phyloP scores from a whole-genome alignment of 1,284 basidiomycete genomes.

The Agaricales sp. region DNA sequence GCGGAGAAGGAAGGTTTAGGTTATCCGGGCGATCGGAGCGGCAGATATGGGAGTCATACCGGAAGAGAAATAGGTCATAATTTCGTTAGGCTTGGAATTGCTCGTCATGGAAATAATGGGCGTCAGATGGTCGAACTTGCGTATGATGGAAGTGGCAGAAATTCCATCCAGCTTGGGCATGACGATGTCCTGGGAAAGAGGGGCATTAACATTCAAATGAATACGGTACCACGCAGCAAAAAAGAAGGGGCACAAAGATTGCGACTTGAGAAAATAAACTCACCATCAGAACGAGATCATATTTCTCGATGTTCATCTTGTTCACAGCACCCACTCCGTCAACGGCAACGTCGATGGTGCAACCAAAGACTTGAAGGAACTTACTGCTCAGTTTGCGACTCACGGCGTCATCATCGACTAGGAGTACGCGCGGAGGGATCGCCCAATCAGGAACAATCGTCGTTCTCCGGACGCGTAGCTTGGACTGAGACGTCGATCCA shows the following conservation, averaged over 20 bases:
- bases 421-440: slow-evolving; percentile 75
- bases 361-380: slow-evolving; percentile 93
- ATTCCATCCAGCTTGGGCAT: slow-evolving; percentile 92
- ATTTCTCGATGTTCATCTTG: slow-evolving; percentile 94
- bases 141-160: slow-evolving; percentile 84
- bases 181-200: slow-evolving; percentile 69
- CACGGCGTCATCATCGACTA: slow-evolving; percentile 94
- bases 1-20: slow-evolving; percentile 6
- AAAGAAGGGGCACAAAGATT: slow-evolving; percentile 7
- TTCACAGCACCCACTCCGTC: slow-evolving; percentile 91
- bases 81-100: slow-evolving; percentile 85
- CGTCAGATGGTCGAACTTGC: slow-evolving; percentile 90
- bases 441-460: slow-evolving; percentile 87
- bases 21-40: too few relatives aligned
- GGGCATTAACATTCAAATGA: background rate
- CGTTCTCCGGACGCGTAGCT: slow-evolving; percentile 56
- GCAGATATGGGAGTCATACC: slow-evolving; percentile 28
- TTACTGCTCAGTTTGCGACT: slow-evolving; percentile 84
- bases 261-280: slow-evolving; percentile 22
- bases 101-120: slow-evolving; percentile 97
- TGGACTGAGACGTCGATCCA: too few relatives aligned
- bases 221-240: background rate
- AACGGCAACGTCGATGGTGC: slow-evolving; percentile 88
- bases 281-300: slow-evolving; percentile 92
- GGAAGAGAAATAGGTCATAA: slow-evolving; percentile 85